Base-by-base conservation (phyloP, 2,329 filamentous ascomycete species). In the Dactylella cylindrospora region DNA sequence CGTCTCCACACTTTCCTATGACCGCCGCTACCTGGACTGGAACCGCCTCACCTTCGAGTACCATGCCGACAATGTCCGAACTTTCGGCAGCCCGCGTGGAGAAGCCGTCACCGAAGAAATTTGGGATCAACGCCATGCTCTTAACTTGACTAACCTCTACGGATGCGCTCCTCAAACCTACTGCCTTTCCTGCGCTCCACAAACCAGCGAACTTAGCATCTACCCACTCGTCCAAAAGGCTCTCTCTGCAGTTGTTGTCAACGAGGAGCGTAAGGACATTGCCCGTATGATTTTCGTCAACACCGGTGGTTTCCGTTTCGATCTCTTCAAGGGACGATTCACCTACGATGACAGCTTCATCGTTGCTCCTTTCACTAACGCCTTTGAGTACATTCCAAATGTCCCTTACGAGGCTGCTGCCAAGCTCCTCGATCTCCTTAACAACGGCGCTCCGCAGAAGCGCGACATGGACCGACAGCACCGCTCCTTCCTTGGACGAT, bases 261-360 rank as follows among this genome's bases (percentile, higher is more conserved):
- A 82, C 51, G 70, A 80, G 32, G 74, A 78, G 25, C 78, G 84
- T 3, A 76, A 78, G 19, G 78, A 83, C 52, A 77, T 80, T 32
- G 79, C 89, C 7, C 80, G 82, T 5, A 74, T 97, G 8, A 83
- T 85, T 23, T 81, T 97, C 44, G 78, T 87, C 52, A 98, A 98
- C 73, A 95, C 88, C 0, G 93, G 93, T 20, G 88, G 87, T 2
- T 83, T 98, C 66, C 86, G 93, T 36, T 98, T 97, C 72, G 93
- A 98, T 72, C 87, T 98, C 64, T 95, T 96, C 78, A 83, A 91
- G 72, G 93, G 93, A 0, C 77, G 84, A 0, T 97, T 97, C 70
- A 97, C 93, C 0, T 82, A 83, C 31, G 93, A 98, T 71, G 85
- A 84, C 3, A 88, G 86, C 0, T 97, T 83, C 70, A 84, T 91